Percentiles rank a stretch among this genome's conserved stretches.
phyloP scores from a whole-genome alignment of 2,329 filamentous ascomycete genomes.

The Cadophora gregata region DNA sequence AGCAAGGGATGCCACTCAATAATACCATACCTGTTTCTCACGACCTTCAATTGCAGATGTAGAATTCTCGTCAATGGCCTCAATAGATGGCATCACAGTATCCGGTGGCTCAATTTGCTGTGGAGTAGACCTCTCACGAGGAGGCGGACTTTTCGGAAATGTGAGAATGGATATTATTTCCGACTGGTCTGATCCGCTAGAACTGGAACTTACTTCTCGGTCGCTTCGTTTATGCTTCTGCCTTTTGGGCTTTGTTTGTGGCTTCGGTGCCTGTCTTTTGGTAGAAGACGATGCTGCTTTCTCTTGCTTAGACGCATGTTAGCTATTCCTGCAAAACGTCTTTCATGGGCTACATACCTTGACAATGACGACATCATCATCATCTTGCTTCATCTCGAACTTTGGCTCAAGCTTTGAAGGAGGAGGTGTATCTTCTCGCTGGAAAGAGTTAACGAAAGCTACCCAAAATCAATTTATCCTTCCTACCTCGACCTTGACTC shows the following conservation, averaged over 20 bases:
- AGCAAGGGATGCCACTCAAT: background rate
- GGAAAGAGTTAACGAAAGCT: background rate
- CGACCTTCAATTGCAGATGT: background rate
- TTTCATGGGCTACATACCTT: background rate
- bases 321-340: background rate
- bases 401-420: background rate
- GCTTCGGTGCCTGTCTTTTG: background rate
- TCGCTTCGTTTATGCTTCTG: slow-evolving; percentile 2
- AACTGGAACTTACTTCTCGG: slow-evolving; percentile 5
- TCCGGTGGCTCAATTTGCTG: background rate
- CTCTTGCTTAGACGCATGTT: background rate
- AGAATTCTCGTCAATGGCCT: background rate
- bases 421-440: background rate
- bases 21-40: background rate
- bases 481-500: slow-evolving; percentile 9
- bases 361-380: background rate
- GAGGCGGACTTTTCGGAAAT: background rate
- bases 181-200: slow-evolving; percentile 8
- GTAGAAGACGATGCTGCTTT: background rate
- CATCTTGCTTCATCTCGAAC: background rate
- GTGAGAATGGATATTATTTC: background rate
- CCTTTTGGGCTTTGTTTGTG: background rate
- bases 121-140: background rate
- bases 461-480: background rate
- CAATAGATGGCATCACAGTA: background rate